These are phyloP conservation scores for Hapsidospora chrysogenum DNA, from an alignment of 495 filamentous ascomycete genomes.

Conservation along the genomic window DNA sequence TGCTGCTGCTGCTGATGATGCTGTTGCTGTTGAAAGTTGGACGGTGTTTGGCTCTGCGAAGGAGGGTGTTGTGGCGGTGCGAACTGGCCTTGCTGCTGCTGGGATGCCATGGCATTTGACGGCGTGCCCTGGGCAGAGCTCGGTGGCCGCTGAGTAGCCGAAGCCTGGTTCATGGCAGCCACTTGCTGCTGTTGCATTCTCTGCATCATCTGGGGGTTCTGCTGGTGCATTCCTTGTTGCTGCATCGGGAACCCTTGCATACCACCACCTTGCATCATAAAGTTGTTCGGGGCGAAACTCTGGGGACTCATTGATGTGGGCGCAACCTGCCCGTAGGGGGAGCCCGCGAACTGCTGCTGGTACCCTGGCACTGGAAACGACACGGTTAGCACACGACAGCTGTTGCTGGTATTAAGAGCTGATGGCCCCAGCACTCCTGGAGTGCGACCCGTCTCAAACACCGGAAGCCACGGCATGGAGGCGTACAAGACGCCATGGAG, in stretches of 20 bases:
- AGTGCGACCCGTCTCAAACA: neutral
- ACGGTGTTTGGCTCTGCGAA: conserved; percentile 3
- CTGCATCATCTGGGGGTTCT: conserved; percentile 26
- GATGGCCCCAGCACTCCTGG: too few species aligned
- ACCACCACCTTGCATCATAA: conserved; percentile 21
- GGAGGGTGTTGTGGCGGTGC: conserved; percentile 1
- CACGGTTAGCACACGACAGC: conserved; percentile 6
- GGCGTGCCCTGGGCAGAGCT: conserved; percentile 4
- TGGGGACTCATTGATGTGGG: conserved; percentile 24
- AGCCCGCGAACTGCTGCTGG: conserved; percentile 32
- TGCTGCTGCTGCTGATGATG: conserved; percentile 6
- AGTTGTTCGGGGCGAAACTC: conserved; percentile 29
- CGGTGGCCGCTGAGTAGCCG: conserved; percentile 6
- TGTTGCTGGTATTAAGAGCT: too few species aligned
- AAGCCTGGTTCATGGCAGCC: conserved; percentile 5
- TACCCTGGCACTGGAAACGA: conserved; percentile 25
- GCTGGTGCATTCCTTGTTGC: conserved; percentile 17
- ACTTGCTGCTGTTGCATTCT: conserved; percentile 22
- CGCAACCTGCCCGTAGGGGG: conserved; percentile 28
- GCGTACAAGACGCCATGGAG: conserved; percentile 6
- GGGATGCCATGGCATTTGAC: conserved; percentile 3
- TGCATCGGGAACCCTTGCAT: conserved; percentile 20
- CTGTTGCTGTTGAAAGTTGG: conserved; percentile 4
- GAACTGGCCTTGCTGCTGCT: conserved; percentile 5
- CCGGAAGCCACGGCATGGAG: neutral